These are phyloP conservation scores for Backusella tarrabulga DNA, from an alignment of 192 early-diverging fungal species.

Conservation along the genomic window DNA sequence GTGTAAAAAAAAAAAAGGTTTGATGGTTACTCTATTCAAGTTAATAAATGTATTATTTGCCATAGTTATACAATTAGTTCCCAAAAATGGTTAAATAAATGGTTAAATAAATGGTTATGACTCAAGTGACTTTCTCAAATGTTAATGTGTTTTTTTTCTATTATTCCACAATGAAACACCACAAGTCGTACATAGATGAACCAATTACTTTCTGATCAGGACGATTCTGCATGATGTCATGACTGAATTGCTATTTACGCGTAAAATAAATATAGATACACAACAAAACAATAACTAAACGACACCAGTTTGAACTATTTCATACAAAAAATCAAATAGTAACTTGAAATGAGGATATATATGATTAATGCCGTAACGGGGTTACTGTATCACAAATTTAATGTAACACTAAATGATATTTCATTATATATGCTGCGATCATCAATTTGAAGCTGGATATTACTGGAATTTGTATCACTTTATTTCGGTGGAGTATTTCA, in stretches of 20 bases:
- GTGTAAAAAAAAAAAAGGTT: background rate
- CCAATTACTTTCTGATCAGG: background rate
- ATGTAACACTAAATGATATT: conserved; percentile 1
- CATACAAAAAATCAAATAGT: background rate
- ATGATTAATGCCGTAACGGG: background rate
- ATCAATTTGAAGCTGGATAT: background rate
- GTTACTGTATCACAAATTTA: background rate
- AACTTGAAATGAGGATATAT: background rate
- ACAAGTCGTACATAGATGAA: background rate
- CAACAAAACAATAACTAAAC: background rate
- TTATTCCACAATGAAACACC: background rate
- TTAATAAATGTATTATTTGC: background rate
- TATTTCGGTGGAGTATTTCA: background rate
- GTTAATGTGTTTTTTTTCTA: background rate
- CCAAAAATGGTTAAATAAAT: background rate
- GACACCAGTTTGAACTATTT: background rate
- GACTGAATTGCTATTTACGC: background rate
- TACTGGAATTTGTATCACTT: background rate
- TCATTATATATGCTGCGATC: background rate
- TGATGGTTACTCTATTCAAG: background rate
- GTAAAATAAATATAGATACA: background rate
- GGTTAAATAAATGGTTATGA: background rate
- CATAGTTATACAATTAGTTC: background rate
- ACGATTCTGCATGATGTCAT: background rate
- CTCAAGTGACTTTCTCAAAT: background rate